Percentiles rank a stretch among this genome's conserved stretches.
These are phyloP conservation scores for Penicillium crystallinum DNA, from an alignment of 495 filamentous ascomycete genomes.

Conservation along the genomic window DNA sequence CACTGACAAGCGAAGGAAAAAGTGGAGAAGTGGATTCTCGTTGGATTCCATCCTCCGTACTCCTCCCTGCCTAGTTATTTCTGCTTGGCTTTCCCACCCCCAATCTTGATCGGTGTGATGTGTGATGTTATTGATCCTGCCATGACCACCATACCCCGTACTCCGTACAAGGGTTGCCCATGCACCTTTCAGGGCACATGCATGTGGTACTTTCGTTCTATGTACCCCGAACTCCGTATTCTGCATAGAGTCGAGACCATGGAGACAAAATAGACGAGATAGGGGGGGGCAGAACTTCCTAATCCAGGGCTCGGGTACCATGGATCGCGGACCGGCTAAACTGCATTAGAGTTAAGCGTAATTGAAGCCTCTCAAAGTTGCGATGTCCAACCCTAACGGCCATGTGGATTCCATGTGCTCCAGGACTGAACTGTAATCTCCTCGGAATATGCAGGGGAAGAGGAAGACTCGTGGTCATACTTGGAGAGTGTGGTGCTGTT, in stretches of 20 bases:
- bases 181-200: neutral
- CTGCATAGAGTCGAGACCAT: no score
- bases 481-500: no score
- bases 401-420: no score
- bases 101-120: no score
- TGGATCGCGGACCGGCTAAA: neutral
- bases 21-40: neutral
- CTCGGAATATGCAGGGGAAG: no score
- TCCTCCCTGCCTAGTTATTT: no score
- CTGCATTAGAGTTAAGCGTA: neutral
- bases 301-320: neutral
- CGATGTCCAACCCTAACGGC: neutral
- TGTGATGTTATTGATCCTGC: neutral
- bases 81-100: neutral
- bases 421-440: neutral
- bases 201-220: neutral
- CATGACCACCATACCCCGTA: no score
- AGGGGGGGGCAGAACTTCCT: neutral
- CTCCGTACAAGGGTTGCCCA: neutral
- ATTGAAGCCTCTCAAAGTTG: neutral
- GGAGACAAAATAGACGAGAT: neutral
- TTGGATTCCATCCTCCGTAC: neutral
- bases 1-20: neutral
- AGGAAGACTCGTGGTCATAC: no score
- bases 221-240: no score